Base-by-base conservation (phyloP, 2,329 filamentous ascomycete species). In the Stachybotrys elegans region DNA sequence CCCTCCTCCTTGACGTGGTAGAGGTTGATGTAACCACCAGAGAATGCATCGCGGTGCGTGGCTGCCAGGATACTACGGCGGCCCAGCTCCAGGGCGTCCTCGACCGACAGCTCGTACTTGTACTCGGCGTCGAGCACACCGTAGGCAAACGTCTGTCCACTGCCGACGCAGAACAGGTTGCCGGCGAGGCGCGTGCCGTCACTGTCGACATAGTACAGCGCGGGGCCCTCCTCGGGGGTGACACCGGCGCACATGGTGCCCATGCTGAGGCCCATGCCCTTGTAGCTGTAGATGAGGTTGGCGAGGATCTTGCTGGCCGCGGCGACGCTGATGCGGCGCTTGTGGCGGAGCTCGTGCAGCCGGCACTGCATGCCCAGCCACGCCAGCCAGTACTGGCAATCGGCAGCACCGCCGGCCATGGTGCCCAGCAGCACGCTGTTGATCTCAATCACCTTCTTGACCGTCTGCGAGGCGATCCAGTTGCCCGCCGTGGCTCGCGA, bases 381-480 rank as follows among this genome's bases (percentile, higher is more conserved):
- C 62, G 90, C 91, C 53, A 98, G 86, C 93, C 93, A 98, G 80
- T 96, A 97, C 82, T 97, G 93, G 71, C 93, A 98, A 72, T 98
- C 93, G 68, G 93, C 93, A 62, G 93, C 93, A 71, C 93, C 93
- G 69, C 93, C 93, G 51, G 93, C 93, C 92, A 98, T 95, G 56
- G 93, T 98, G 53, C 93, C 93, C 60, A 98, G 73, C 69, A 98
- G 78, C 69, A 85, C 86, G 70, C 78, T 88, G 76, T 95, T 95
- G 77, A 95, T 95, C 78, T 95, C 90, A 63, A 98, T 97, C 57
- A 98, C 93, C 79, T 98, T 98, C 83, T 98, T 98, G 63, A 98
- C 93, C 43, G 93, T 98, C 78, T 98, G 93, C 72, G 88, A 95
- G 54, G 93, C 93, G 70, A 98, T 98, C 93, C 93, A 98, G 80